Base-by-base conservation (phyloP, 352 stramenopile genomes). In the Phytophthora pistaciae region DNA sequence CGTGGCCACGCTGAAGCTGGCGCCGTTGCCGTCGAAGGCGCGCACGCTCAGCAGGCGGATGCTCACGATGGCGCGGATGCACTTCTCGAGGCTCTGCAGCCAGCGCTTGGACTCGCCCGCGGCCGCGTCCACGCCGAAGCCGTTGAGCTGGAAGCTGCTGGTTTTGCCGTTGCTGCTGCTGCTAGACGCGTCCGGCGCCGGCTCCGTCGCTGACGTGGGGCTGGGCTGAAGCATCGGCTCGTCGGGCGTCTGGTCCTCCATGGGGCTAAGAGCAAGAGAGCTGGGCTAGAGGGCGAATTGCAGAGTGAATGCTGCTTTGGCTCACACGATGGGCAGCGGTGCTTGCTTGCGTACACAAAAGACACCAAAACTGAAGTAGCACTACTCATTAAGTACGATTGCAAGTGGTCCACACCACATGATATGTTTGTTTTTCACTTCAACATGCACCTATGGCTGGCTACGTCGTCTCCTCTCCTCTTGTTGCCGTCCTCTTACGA, bases 1-100 rank as follows among this genome's bases (percentile, higher is more conserved):
- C 16, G 93, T 98, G 20, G 94, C 94, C 27, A 94, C 87, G 44
- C 87, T 94, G 67, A 93, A 98, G 52, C 83, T 92, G 29, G 92
- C 86, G 60, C 82, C 85, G 46, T 95, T 94, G 67, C 88, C 90
- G 64, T 98, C 93, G 60, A 98, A 97, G 3, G 91, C 89, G 53
- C 91, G 88, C 16, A 97, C 90, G 57, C 82, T 91, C 56, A 93
- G 84, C 52, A 97, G 66, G 14, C 91, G 88, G 57, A 98, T 96
- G 72, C 94, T 94, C 48, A 94, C 86, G 56, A 96, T 96, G 53
- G 88, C 88, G 48, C 85, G 85, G 63, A 96, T 94, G 50, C 75
- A 82, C 53, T 78, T 76, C 62, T 96, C 82, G 0, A 96, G 78
- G 49, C 83, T 92, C 42, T 64, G 66, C 68, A 94, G 75, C 88